Conservation (phyloP, 2,329 filamentous ascomycete genomes). For the Ceratocystis cacaofunesta region DNA sequence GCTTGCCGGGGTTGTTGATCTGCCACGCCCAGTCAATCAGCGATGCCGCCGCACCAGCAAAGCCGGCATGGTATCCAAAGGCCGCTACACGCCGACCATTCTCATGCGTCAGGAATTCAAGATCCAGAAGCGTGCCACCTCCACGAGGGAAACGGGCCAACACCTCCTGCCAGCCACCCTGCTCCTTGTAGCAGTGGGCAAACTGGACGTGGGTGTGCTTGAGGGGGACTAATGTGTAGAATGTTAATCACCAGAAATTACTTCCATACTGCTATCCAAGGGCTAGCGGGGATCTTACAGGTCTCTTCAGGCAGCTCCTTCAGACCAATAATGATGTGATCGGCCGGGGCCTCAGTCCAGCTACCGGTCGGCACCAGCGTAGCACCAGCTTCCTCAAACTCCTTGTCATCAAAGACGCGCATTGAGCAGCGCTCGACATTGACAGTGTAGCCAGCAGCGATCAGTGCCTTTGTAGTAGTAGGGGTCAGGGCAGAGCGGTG, state of each 20-base stretch:
- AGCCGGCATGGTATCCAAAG: slow-evolving; percentile 63
- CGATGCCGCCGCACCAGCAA: slow-evolving; percentile 57
- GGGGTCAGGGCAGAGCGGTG: slow-evolving; percentile 36
- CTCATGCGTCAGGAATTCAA: slow-evolving; percentile 72
- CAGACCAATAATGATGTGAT: slow-evolving; percentile 58
- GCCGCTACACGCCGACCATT: slow-evolving; percentile 52
- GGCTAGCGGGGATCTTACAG: slow-evolving; percentile 27
- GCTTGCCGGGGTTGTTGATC: slow-evolving; percentile 51
- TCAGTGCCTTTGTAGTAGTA: slow-evolving; percentile 28
- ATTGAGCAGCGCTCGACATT: slow-evolving; percentile 50
- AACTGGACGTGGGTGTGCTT: slow-evolving; percentile 62
- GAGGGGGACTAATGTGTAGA: slow-evolving; percentile 36
- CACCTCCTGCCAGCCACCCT: slow-evolving; percentile 64
- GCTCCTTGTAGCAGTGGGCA: slow-evolving; percentile 61
- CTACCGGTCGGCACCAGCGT: slow-evolving; percentile 51
- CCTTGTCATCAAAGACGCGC: slow-evolving; percentile 47
- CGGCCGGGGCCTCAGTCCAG: slow-evolving; percentile 52
- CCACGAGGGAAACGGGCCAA: slow-evolving; percentile 67
- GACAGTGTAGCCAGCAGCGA: slow-evolving; percentile 53
- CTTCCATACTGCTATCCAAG: too few relatives aligned
- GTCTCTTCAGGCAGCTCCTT: slow-evolving; percentile 65
- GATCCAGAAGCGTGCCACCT: slow-evolving; percentile 63
- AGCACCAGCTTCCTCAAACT: slow-evolving; percentile 46
- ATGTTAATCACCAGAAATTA: not conserved
- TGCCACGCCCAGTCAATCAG: slow-evolving; percentile 76